Base-by-base conservation (phyloP, 1,139 yeast species). In the Pichia sp. region DNA sequence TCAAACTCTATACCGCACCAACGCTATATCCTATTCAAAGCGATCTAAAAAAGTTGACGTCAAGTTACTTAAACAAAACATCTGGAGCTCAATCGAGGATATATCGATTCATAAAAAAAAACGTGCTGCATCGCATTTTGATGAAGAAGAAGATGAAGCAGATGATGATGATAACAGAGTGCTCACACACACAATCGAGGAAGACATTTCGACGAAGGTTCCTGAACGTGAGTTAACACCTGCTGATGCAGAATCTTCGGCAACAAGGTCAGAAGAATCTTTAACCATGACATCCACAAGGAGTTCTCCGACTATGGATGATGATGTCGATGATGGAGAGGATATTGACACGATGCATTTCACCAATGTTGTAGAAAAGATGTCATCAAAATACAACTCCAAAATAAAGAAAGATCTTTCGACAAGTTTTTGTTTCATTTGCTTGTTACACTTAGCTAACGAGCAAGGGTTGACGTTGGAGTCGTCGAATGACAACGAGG, bases 21-120 rank as follows among this genome's bases (percentile, higher is more conserved):
- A 55, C 18, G 10, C 58, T 53, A 73, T 80, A 34, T 74, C 71
- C 54, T 80, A 77, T 58, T 78, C 83, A 0, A 68, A 80, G 47
- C 79, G 78, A 13, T 81, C 83, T 3, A 80, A 79, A 59, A 66
- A 78, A 56, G 83, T 80, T 30, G 82, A 80, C 63, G 75, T 80
- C 36, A 75, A 74, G 58, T 62, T 78, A 31, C 66, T 80, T 55
- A 80, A 80, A 60, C 79, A 77, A 49, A 79, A 79, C 58, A 58
- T 80, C 26, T 80, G 84, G 84, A 69, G 68, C 21, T 72, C 77
- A 4, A 71, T 80, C 13, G 59, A 58, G 48, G 61, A 63, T 37
- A 51, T 55, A 13, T 57, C 53, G 10, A 50, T 55, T 3, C 44
- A 44, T 9, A 50, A 37, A 19, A 55, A 51, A 34, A 62, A 63